Evolutionary conservation across 179 eudicot species (phyloP).

Genomic region (Carnegiea gigantea): DNA sequence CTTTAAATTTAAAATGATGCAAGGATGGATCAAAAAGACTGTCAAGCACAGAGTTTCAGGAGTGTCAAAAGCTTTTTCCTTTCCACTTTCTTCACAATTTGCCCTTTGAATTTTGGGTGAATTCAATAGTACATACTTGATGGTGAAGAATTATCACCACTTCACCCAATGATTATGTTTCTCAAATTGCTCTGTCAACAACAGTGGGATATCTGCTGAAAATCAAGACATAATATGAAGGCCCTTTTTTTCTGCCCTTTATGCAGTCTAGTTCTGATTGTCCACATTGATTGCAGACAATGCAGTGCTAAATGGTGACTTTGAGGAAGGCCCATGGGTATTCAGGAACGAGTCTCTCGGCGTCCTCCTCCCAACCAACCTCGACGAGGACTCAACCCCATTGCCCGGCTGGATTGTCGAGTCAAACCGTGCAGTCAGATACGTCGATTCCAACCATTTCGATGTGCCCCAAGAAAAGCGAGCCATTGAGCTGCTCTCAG

Average conservation of each 20-base stretch:
- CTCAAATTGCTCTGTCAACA: neutral
- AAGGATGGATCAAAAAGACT: no score
- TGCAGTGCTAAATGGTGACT: conserved; percentile 81
- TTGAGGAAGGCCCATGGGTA: conserved; percentile 97
- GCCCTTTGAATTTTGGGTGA: neutral
- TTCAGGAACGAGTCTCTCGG: conserved; percentile 87
- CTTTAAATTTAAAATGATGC: no score
- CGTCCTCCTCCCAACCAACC: conserved; percentile 86
- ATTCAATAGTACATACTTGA: neutral
- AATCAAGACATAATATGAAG: neutral
- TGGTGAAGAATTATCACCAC: neutral
- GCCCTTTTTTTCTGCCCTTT: neutral
- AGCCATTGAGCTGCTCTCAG: conserved; percentile 81
- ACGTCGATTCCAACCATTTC: conserved; percentile 79
- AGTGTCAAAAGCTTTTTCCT: no score
- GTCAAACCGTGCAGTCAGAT: conserved; percentile 89
- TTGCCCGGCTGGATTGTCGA: conserved; percentile 96
- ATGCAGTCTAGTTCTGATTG: neutral
- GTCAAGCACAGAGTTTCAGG: no score
- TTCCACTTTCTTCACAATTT: neutral
- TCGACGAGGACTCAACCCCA: conserved; percentile 75
- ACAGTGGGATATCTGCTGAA: neutral
- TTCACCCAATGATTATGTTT: neutral
- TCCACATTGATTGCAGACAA: conserved; percentile 48
- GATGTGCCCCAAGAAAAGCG: conserved; percentile 79